phyloP scores from a whole-genome alignment of 2,329 filamentous ascomycete species.

The Grosmannia penicillata region DNA sequence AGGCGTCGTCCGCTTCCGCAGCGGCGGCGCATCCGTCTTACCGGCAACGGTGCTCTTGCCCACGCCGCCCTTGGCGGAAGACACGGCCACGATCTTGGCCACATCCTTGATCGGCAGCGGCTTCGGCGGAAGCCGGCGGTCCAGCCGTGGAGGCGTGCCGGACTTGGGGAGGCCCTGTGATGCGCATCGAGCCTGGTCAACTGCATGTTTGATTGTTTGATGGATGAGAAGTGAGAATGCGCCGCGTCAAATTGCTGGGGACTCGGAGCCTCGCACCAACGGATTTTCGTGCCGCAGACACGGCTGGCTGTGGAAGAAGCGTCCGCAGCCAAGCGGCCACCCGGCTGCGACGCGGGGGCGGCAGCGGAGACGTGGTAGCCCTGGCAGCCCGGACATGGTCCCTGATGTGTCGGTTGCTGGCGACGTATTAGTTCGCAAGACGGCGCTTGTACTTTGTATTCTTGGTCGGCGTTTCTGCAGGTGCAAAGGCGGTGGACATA shows the following conservation, averaged over 20 bases:
- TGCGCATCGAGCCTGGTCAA: too few species aligned
- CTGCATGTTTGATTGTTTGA: too few species aligned
- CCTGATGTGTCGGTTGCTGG: background rate
- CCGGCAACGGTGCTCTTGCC: constrained; percentile 90
- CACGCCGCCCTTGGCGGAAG: constrained; percentile 94
- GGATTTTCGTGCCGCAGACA: constrained; percentile 70
- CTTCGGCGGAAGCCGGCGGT: constrained; percentile 60
- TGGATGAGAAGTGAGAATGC: too few species aligned
- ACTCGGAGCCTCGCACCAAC: constrained; percentile 48
- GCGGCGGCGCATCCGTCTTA: constrained; percentile 17
- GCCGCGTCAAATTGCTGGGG: too few species aligned
- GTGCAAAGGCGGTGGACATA: constrained; percentile 5
- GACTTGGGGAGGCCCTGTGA: constrained; percentile 71
- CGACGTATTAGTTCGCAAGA: too few species aligned
- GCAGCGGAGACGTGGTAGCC: background rate
- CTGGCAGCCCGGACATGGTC: constrained; percentile 2
- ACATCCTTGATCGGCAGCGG: constrained; percentile 72
- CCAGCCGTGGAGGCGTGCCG: constrained; percentile 58
- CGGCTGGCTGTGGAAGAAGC: constrained; percentile 35
- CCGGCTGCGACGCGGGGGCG: constrained; percentile 12
- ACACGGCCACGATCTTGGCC: constrained; percentile 86
- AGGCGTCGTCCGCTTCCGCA: too few species aligned
- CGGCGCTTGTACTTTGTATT: background rate
- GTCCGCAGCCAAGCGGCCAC: constrained; percentile 5
- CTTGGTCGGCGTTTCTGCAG: background rate